Evolutionary conservation across 2,329 filamentous ascomycete species (phyloP).

Genomic region (Coleophoma cylindrospora): DNA sequence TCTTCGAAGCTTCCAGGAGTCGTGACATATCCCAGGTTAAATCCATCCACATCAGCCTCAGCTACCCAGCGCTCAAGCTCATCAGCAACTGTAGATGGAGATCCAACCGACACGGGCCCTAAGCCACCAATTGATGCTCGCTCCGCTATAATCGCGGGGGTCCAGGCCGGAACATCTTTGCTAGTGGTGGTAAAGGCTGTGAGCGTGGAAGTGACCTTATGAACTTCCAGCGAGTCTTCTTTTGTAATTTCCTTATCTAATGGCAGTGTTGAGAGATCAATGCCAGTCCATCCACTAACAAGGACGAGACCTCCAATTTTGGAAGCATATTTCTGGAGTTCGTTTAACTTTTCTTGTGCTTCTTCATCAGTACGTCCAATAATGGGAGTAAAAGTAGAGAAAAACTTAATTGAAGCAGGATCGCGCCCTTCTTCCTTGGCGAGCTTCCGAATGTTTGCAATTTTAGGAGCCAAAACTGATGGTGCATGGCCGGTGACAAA

Average conservation of each 20-base stretch:
- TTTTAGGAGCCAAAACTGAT: constrained; percentile 50
- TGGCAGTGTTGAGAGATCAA: constrained; percentile 53
- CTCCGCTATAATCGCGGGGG: constrained; percentile 63
- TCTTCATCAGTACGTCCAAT: constrained; percentile 62
- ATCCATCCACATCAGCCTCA: constrained; percentile 69
- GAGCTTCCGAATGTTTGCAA: constrained; percentile 54
- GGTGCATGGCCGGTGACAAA: constrained; percentile 63
- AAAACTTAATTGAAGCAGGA: constrained; percentile 57
- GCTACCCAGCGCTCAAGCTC: constrained; percentile 61
- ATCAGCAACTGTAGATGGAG: constrained; percentile 51
- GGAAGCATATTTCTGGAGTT: constrained; percentile 56
- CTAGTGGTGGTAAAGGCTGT: constrained; percentile 43
- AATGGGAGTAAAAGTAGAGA: constrained; percentile 61
- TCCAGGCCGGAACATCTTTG: constrained; percentile 53
- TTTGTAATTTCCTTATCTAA: constrained; percentile 52
- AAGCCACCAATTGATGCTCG: constrained; percentile 65
- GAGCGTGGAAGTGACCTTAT: constrained; percentile 43
- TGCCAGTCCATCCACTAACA: constrained; percentile 70
- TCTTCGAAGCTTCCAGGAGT: constrained; percentile 65
- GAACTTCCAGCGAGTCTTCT: constrained; percentile 47
- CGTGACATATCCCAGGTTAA: constrained; percentile 66
- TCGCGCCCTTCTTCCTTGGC: constrained; percentile 52
- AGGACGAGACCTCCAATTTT: constrained; percentile 63
- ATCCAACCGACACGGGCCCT: constrained; percentile 45
- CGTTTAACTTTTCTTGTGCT: constrained; percentile 55